These are phyloP conservation scores for Helianthus tuberosus DNA, from an alignment of 129 eudicot species.

Conservation along the genomic window DNA sequence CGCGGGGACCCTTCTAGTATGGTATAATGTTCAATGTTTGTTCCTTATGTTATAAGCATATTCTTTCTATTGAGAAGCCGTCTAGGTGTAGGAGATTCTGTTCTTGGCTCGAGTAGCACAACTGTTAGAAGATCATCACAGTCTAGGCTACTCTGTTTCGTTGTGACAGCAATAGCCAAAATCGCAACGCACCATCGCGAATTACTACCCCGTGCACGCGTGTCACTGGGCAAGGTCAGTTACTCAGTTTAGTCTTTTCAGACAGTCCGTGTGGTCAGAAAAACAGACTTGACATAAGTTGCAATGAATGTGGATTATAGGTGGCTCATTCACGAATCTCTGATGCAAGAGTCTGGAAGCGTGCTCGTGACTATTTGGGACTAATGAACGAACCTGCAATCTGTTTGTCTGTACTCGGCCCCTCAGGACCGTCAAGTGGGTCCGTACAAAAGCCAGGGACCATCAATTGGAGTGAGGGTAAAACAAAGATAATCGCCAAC, in stretches of 20 bases:
- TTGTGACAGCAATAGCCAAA: conserved; percentile 96
- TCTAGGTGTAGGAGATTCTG: conserved; percentile 72
- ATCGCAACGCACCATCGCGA: conserved; percentile 93
- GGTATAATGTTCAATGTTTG: background rate
- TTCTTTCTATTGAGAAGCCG: conserved; percentile 53
- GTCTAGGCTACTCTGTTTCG: conserved; percentile 92
- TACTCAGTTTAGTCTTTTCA: conserved; percentile 25
- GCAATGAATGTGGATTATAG: conserved; percentile 38
- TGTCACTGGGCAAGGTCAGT: conserved; percentile 76
- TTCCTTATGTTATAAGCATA: conserved; percentile 16
- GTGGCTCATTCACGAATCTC: conserved; percentile 95
- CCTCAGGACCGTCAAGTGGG: conserved; percentile 65
- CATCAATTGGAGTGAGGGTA: conserved; percentile 81
- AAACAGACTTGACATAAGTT: background rate
- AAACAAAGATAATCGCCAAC: conserved; percentile 72
- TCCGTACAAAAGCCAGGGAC: conserved; percentile 66
- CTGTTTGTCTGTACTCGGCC: conserved; percentile 82
- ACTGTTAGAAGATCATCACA: conserved; percentile 77
- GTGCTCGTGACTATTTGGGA: conserved; percentile 91
- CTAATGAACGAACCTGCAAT: conserved; percentile 95
- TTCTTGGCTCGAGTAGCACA: conserved; percentile 60
- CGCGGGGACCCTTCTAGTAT: no score
- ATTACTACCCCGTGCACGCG: conserved; percentile 90
- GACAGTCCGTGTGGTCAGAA: background rate
- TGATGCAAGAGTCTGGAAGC: conserved; percentile 85